A percentile compares a stretch with the other conserved stretches of the same genome.
Conservation (phyloP, 768 basidiomycete species). For the Psilocybe subaeruginosa region DNA sequence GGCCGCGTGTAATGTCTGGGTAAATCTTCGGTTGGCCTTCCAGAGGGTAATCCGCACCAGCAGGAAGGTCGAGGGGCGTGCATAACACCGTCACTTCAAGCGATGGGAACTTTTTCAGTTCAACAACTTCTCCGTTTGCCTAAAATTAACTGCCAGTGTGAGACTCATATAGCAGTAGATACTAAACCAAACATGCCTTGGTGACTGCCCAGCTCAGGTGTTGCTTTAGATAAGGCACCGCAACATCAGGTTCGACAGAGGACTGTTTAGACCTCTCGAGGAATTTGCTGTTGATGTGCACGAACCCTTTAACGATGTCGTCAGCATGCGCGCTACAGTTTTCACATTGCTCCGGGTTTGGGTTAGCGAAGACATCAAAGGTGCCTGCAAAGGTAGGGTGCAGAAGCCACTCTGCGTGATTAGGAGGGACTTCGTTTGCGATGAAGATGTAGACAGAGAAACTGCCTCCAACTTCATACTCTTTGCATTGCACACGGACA, state of each 20-base stretch:
- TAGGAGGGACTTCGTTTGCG: conserved; percentile 29
- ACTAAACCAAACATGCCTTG: conserved; percentile 30
- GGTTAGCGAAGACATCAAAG: conserved; percentile 35
- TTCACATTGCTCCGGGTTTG: conserved; percentile 35
- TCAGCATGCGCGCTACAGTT: conserved; percentile 33
- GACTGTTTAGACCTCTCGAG: conserved; percentile 26
- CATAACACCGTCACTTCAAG: too few species aligned
- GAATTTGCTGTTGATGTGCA: conserved; percentile 43
- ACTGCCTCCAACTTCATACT: too few species aligned
- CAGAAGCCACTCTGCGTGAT: conserved; percentile 37
- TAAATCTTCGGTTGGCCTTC: too few species aligned
- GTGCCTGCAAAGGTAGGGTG: too few species aligned
- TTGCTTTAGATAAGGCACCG: conserved; percentile 42
- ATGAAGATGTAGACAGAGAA: neutral
- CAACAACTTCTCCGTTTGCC: too few species aligned
- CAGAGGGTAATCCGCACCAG: too few species aligned
- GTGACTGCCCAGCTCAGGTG: conserved; percentile 45
- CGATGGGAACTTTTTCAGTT: too few species aligned
- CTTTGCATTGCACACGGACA: conserved; percentile 30
- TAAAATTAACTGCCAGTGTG: too few species aligned
- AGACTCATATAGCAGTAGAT: too few species aligned
- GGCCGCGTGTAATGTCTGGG: too few species aligned
- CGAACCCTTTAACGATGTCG: conserved; percentile 42
- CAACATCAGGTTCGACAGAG: conserved; percentile 38
- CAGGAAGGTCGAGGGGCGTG: too few species aligned